Conservation (phyloP, 2,329 filamentous ascomycete species). For the Penicillium sp. region DNA sequence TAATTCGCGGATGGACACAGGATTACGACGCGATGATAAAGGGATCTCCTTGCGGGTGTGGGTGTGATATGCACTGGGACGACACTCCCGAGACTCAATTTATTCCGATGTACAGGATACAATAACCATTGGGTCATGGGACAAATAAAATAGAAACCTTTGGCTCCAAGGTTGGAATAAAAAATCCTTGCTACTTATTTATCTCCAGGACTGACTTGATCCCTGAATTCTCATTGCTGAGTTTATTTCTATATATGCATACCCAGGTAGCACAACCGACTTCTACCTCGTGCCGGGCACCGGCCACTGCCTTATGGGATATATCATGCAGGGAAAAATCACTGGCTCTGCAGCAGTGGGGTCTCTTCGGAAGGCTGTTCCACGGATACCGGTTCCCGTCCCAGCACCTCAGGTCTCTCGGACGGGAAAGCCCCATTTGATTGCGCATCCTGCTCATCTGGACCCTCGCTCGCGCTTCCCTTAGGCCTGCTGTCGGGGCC, state of each 20-base stretch:
- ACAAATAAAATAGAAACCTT: background rate
- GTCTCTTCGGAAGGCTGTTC: constrained; percentile 35
- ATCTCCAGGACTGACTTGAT: background rate
- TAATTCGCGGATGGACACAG: background rate
- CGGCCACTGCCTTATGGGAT: background rate
- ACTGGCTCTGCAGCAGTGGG: constrained; percentile 33
- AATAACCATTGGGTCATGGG: background rate
- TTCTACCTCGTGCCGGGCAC: background rate
- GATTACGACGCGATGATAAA: constrained; percentile 20
- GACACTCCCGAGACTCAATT: background rate
- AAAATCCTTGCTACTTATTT: background rate
- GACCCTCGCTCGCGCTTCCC: background rate
- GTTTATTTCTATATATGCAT: background rate
- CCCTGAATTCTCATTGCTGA: background rate
- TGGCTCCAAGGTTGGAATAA: background rate
- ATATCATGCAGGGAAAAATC: background rate
- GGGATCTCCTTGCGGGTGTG: background rate
- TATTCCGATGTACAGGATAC: background rate
- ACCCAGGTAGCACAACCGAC: background rate
- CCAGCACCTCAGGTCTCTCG: background rate
- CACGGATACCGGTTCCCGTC: constrained; percentile 3
- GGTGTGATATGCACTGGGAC: background rate
- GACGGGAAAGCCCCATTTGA: constrained; percentile 4
- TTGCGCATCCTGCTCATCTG: constrained; percentile 16
- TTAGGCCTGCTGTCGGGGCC: constrained; percentile 46